phyloP scores from a whole-genome alignment of 2,329 filamentous ascomycete species.

The Diaporthe ampelina region DNA sequence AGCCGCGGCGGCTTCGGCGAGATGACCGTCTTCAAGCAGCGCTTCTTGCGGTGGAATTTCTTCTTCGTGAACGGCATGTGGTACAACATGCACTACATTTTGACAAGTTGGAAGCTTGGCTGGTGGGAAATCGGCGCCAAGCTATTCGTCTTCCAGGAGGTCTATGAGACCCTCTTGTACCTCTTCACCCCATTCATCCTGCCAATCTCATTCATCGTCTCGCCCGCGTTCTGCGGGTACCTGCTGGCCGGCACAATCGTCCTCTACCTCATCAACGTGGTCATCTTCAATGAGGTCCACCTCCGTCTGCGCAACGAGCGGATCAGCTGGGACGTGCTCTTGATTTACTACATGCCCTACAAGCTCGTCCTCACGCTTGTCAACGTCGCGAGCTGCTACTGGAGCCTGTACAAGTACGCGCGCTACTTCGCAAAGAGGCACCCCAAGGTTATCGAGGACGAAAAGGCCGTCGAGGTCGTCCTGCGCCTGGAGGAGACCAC shows the following conservation, averaged over 20 bases:
- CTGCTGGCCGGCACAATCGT: slow-evolving; percentile 54
- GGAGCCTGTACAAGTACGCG: slow-evolving; percentile 59
- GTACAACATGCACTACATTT: slow-evolving; percentile 61
- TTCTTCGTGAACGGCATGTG: slow-evolving; percentile 64
- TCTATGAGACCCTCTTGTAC: slow-evolving; percentile 62
- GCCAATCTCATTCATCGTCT: slow-evolving; percentile 59
- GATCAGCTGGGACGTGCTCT: slow-evolving; percentile 53
- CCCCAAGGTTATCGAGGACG: slow-evolving; percentile 62
- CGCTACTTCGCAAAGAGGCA: slow-evolving; percentile 61
- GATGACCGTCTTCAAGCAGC: slow-evolving; percentile 66
- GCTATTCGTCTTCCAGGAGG: slow-evolving; percentile 63
- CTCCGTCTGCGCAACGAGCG: slow-evolving; percentile 59
- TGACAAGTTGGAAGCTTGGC: slow-evolving; percentile 61
- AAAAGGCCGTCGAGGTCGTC: slow-evolving; percentile 44
- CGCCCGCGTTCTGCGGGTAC: slow-evolving; percentile 54
- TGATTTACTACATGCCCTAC: slow-evolving; percentile 59
- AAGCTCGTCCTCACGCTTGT: slow-evolving; percentile 59
- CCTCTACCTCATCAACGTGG: slow-evolving; percentile 58
- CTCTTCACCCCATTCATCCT: slow-evolving; percentile 60
- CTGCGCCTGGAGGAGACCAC: slow-evolving; percentile 42
- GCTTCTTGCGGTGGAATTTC: slow-evolving; percentile 66
- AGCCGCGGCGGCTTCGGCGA: slow-evolving; percentile 64
- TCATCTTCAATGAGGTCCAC: slow-evolving; percentile 64
- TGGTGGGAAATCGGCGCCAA: slow-evolving; percentile 64
- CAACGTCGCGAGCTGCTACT: slow-evolving; percentile 59